A percentile compares a stretch with the other conserved stretches of the same genome.
Evolutionary conservation across 2,329 filamentous ascomycete genomes (phyloP).

Genomic region (Trichoderma cornu-damae): DNA sequence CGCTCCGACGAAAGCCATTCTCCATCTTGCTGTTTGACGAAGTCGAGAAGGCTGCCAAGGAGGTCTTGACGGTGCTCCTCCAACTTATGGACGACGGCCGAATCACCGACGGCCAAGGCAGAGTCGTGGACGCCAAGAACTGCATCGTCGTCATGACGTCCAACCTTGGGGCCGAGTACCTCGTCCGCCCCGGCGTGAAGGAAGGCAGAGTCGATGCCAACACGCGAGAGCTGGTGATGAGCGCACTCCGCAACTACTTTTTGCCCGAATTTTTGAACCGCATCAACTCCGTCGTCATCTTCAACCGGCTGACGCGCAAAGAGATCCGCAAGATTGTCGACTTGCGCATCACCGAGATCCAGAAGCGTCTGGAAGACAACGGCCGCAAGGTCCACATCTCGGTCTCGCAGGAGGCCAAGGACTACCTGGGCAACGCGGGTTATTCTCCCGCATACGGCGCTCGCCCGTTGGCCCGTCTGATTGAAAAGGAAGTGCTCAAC

Average conservation of each 20-base stretch:
- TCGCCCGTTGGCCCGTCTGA: constrained; percentile 78
- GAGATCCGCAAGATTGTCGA: constrained; percentile 98
- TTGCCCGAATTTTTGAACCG: constrained; percentile 97
- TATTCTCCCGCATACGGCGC: constrained; percentile 96
- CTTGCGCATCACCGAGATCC: constrained; percentile 78
- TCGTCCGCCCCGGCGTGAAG: constrained; percentile 70
- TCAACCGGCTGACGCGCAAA: constrained; percentile 84
- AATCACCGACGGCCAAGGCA: constrained; percentile 96
- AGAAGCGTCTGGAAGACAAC: constrained; percentile 82
- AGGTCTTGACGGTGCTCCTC: constrained; percentile 92
- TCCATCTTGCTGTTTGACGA: constrained; percentile 97
- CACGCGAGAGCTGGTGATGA: constrained; percentile 86
- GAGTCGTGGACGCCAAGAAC: constrained; percentile 91
- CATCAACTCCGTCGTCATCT: constrained; percentile 93
- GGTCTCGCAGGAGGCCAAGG: constrained; percentile 79
- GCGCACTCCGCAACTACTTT: constrained; percentile 89
- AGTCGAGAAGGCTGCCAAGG: constrained; percentile 97
- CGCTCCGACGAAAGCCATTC: constrained; percentile 88
- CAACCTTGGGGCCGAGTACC: constrained; percentile 90
- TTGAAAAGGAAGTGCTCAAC: constrained; percentile 97
- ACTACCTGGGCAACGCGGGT: constrained; percentile 84
- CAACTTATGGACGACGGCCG: constrained; percentile 99
- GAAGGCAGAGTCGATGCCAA: constrained; percentile 82
- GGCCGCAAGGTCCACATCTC: constrained; percentile 78
- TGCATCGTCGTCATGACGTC: constrained; percentile 99